phyloP scores from a whole-genome alignment of 148 eudicot species.

The Rheum nobile region DNA sequence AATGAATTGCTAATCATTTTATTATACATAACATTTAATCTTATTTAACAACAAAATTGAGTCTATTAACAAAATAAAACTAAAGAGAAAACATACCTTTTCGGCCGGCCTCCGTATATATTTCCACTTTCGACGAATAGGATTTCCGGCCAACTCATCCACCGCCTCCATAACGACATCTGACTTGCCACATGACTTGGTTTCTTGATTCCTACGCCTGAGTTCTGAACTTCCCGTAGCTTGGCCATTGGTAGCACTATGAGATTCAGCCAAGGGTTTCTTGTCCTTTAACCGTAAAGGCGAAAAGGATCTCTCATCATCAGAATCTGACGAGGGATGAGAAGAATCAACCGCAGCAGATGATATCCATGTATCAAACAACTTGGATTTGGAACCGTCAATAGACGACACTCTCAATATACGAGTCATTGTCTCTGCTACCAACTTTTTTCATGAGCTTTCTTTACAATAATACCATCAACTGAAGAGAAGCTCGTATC shows the following conservation, averaged over 20 bases:
- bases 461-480: background rate
- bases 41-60: too few species aligned
- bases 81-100: too few species aligned
- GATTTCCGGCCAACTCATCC: too few species aligned
- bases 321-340: slow-evolving; percentile 17
- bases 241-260: background rate
- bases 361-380: background rate
- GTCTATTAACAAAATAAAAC: too few species aligned
- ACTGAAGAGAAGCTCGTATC: background rate
- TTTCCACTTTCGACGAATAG: too few species aligned
- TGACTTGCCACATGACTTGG: background rate
- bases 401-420: background rate
- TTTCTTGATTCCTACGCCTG: background rate
- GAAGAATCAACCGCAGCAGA: slow-evolving; percentile 14
- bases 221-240: background rate
- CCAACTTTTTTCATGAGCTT: too few species aligned
- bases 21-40: too few species aligned
- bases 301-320: slow-evolving; percentile 13
- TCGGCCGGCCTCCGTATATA: too few species aligned
- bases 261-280: background rate
- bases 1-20: too few species aligned
- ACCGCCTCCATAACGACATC: background rate
- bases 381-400: slow-evolving; percentile 9
- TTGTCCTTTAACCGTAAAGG: slow-evolving; percentile 3
- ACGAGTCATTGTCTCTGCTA: slow-evolving; percentile 9